Evolutionary conservation across 116 monocot species (phyloP), one percentile per base, ranked within the genome.

Genomic region (Trichopus zeylanicus): DNA sequence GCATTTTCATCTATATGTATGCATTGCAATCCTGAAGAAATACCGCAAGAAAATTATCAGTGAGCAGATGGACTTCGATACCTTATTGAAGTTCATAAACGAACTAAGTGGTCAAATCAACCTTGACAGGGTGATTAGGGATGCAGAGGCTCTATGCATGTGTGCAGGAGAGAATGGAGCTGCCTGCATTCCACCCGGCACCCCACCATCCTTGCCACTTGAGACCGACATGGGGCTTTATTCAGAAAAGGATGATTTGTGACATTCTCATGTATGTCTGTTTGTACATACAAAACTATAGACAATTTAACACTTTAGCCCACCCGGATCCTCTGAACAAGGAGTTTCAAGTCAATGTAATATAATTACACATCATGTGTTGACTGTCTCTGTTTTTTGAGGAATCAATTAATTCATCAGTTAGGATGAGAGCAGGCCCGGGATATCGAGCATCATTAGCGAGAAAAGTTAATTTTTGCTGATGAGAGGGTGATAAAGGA

Each of bases 61-160:
- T 2, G 87, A 97, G 56, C 74, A 77, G 65, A 97, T 97, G 97
- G 91, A 91, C 53, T 97, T 97, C 22, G 97, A 97, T 46, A 84
- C 91, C 0, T 77, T 97, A 24, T 52, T 97, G 11, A 97, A 97
- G 75, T 97, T 87, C 66, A 87, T 97, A 55, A 97, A 97, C 15
- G 97, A 91, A 29, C 83, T 97, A 38, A 97, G 97, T 32, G 81
- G 84, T 8, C 56, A 38, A 21, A 91, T 97, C 7, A 66, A 84
- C 62, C 71, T 97, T 0, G 87, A 91, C 31, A 68, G 61, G 7
- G 71, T 57, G 4, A 56, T 97, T 37, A 72, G 75, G 46, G 97
- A 84, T 48, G 97, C 91, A 1, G 97, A 97, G 71, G 86, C 87
- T 5, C 64, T 97, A 3, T 97, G 97, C 31, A 29, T 42, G 15